These are phyloP conservation scores for Drosera spatulata DNA, from an alignment of 179 eudicot genomes.

Conservation along the genomic window DNA sequence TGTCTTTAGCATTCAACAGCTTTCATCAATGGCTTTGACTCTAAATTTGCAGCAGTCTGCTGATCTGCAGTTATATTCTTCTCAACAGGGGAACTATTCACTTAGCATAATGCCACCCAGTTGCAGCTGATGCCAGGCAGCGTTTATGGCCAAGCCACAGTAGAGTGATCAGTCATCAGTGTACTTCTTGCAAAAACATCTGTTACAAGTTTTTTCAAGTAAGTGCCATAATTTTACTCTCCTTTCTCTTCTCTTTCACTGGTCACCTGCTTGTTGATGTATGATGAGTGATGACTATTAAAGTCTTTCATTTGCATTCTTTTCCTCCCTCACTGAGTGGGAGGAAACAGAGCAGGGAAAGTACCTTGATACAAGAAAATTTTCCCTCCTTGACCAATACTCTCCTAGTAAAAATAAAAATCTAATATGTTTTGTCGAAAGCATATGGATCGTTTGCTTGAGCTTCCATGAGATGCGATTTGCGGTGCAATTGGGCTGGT, in stretches of 20 bases:
- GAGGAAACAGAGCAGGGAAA: background rate
- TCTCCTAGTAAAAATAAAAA: no score
- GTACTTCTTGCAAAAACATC: conserved; percentile 11
- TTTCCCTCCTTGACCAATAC: no score
- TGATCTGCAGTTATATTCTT: background rate
- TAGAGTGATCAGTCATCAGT: conserved; percentile 6
- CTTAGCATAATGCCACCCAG: background rate
- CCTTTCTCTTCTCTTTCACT: conserved; percentile 3
- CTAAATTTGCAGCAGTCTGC: no score
- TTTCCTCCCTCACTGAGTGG: conserved; percentile 19
- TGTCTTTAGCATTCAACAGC: no score
- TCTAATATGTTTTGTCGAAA: no score
- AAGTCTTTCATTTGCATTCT: conserved; percentile 16
- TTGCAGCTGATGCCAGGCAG: background rate
- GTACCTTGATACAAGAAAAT: background rate
- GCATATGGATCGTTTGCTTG: no score
- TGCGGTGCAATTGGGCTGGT: no score
- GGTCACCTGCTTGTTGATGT: conserved; percentile 7
- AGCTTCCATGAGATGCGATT: no score
- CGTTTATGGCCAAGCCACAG: conserved; percentile 1
- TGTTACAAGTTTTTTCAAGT: conserved; percentile 3
- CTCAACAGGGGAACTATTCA: background rate
- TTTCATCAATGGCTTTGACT: no score
- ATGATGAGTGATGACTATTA: conserved; percentile 26
- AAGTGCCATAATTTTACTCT: background rate